Evolutionary conservation across 1,284 basidiomycete species (phyloP), one percentile per base, ranked within the genome.

Genomic region (Fomitopsis palustris): DNA sequence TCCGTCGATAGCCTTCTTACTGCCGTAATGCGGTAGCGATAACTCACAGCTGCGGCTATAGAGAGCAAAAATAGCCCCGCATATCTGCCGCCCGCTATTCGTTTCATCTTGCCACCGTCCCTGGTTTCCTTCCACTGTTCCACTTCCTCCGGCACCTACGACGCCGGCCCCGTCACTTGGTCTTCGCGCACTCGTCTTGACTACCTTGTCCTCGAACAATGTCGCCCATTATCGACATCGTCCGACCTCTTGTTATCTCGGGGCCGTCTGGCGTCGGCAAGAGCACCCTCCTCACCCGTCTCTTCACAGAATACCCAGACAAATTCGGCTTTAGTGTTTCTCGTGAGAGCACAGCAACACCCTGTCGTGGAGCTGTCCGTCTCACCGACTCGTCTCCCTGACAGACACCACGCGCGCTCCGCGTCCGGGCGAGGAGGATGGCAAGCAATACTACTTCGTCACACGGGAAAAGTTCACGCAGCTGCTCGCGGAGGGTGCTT

Each of bases 241-340:
- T 72, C 9, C 78, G 79, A 27, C 92, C 91, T 9, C 81, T 93
- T 57, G 87, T 93, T 43, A 78, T 93, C 53, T 92, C 87, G 62
- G 92, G 92, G 0, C 92, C 91, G 0, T 96, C 93, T 1, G 96
- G 96, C 23, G 92, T 95, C 1, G 96, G 96, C 57, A 99, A 98
- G 75, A 93, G 91, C 69, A 97, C 96, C 0, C 86, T 98, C 55
- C 84, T 99, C 61, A 84, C 84, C 62, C 87, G 86, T 54, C 87
- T 99, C 53, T 95, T 98, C 70, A 78, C 77, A 33, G 90, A 95
- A 49, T 86, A 84, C 68, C 95, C 95, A 4, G 86, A 90, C 72
- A 85, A 83, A 63, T 99, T 98, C 74, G 93, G 93, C 5, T 99
- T 98, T 78, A 90, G 87, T 67, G 91, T 99, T 59, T 98, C 95